phyloP scores from a whole-genome alignment of 176 grass and related monocot genomes.

The Coix lacrymajobi region DNA sequence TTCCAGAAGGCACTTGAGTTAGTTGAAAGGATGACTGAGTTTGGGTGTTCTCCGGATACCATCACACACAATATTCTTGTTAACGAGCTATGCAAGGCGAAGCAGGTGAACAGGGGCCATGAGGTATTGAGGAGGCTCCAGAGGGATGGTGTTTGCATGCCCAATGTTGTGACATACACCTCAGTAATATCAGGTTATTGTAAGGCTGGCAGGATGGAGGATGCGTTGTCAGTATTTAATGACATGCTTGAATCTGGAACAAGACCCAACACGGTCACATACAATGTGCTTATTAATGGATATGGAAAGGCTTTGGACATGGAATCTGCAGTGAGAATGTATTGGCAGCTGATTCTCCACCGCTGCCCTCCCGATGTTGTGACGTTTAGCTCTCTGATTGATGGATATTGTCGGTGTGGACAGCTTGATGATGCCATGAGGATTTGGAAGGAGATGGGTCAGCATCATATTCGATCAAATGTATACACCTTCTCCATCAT shows the following conservation, averaged over 20 bases:
- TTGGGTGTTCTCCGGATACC: constrained; percentile 65
- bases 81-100: constrained; percentile 57
- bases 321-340: constrained; percentile 49
- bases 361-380: constrained; percentile 73
- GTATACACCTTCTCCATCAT: constrained; percentile 70
- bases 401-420: constrained; percentile 76
- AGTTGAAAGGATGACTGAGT: constrained; percentile 54
- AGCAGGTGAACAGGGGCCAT: constrained; percentile 53
- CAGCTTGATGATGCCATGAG: constrained; percentile 64
- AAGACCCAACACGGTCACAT: constrained; percentile 60
- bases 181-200: constrained; percentile 75
- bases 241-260: constrained; percentile 67
- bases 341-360: constrained; percentile 60
- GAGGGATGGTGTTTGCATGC: constrained; percentile 45
- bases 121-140: constrained; percentile 62
- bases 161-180: constrained; percentile 90
- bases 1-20: constrained; percentile 57
- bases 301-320: constrained; percentile 69
- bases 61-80: constrained; percentile 85
- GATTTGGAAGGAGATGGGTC: constrained; percentile 71
- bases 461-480: constrained; percentile 57
- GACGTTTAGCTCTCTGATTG: constrained; percentile 92
- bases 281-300: constrained; percentile 93
- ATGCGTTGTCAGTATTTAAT: constrained; percentile 56
- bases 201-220: constrained; percentile 61